These are phyloP conservation scores for Ceratobasidium sp. DNA, from an alignment of 1,284 basidiomycete genomes.

Conservation along the genomic window DNA sequence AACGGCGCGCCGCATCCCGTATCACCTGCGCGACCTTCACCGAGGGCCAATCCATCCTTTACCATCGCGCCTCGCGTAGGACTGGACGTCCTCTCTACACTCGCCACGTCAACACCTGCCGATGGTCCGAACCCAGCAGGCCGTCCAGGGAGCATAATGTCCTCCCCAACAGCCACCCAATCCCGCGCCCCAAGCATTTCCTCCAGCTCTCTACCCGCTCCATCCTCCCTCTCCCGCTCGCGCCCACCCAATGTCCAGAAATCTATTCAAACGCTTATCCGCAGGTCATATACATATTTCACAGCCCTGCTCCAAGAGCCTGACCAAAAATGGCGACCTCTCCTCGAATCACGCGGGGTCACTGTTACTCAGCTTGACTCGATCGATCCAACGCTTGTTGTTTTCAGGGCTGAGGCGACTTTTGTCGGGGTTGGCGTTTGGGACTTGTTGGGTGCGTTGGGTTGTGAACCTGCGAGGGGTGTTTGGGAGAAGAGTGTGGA, in stretches of 20 bases:
- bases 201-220: slow-evolving; percentile 25
- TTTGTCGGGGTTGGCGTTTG: slow-evolving; percentile 97
- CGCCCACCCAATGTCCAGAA: slow-evolving; percentile 75
- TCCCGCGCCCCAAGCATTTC: slow-evolving; percentile 35
- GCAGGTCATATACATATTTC: slow-evolving; percentile 97
- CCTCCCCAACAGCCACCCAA: slow-evolving; percentile 20
- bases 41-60: slow-evolving; percentile 51
- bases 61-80: slow-evolving; percentile 18
- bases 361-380: slow-evolving; percentile 96
- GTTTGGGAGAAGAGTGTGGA: slow-evolving; percentile 94
- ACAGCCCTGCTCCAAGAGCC: slow-evolving; percentile 97
- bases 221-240: slow-evolving; percentile 48
- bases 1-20: slow-evolving; percentile 84
- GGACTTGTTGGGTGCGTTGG: slow-evolving; percentile 93
- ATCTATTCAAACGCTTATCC: slow-evolving; percentile 82
- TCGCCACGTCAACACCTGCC: slow-evolving; percentile 18
- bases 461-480: slow-evolving; percentile 80
- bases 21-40: slow-evolving; percentile 59
- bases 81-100: slow-evolving; percentile 2
- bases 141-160: slow-evolving; percentile 11
- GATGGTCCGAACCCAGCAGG: not conserved
- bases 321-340: slow-evolving; percentile 91
- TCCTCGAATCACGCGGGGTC: slow-evolving; percentile 87
- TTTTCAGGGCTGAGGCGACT: slow-evolving; percentile 96
- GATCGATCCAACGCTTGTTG: slow-evolving; percentile 96